A percentile compares a stretch with the other conserved stretches of the same genome.
Evolutionary conservation across 2,329 filamentous ascomycete species (phyloP).

Genomic region (Paecilomyces niveus): DNA sequence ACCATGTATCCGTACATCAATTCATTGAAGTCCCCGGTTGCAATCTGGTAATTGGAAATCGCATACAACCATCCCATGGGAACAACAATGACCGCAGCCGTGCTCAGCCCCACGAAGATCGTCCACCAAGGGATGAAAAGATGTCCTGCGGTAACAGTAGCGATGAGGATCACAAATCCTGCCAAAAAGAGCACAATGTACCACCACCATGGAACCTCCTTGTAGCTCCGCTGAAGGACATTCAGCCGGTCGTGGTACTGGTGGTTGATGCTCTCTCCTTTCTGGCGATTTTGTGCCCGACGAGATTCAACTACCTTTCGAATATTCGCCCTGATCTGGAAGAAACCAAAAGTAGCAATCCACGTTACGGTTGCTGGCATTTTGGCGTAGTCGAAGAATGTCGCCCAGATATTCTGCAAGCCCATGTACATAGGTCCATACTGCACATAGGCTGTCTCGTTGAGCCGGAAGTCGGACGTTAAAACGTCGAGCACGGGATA

Average conservation of each 20-base stretch:
- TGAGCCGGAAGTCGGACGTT: conserved; percentile 41
- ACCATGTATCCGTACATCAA: conserved; percentile 56
- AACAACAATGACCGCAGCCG: conserved; percentile 49
- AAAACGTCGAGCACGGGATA: conserved; percentile 41
- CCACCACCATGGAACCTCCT: conserved; percentile 55
- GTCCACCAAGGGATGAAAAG: conserved; percentile 57
- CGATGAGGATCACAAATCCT: conserved; percentile 46
- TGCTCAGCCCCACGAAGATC: conserved; percentile 50
- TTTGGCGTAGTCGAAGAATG: conserved; percentile 56
- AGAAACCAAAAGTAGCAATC: conserved; percentile 51
- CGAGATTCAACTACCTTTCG: conserved; percentile 37
- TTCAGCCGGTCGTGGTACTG: conserved; percentile 55
- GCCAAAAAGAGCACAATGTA: conserved; percentile 45
- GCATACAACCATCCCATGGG: conserved; percentile 55
- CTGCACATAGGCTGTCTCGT: conserved; percentile 39
- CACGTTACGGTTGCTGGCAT: conserved; percentile 53
- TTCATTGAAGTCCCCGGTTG: conserved; percentile 55
- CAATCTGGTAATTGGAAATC: conserved; percentile 48
- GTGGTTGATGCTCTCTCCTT: conserved; percentile 40
- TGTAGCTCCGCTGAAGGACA: conserved; percentile 50
- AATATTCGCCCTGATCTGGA: conserved; percentile 41
- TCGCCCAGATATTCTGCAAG: conserved; percentile 50
- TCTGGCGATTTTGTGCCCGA: conserved; percentile 19
- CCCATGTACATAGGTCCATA: conserved; percentile 53
- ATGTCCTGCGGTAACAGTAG: conserved; percentile 44